Base-by-base conservation (phyloP, 768 basidiomycete genomes). In the Calocera cornea region DNA sequence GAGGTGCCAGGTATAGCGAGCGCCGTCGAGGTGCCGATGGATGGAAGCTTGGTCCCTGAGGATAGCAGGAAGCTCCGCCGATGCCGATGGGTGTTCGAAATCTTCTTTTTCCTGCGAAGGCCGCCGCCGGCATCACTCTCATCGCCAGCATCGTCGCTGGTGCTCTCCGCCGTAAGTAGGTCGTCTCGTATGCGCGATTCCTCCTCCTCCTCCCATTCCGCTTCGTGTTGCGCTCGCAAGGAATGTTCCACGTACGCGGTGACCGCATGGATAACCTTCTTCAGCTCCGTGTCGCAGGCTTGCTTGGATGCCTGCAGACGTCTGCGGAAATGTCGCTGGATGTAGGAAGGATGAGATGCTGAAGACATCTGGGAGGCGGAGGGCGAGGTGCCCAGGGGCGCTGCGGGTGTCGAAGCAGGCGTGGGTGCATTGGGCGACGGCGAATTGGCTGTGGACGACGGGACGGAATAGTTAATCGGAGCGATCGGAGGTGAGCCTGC, bases 281-380 rank as follows among this genome's bases (percentile, higher is more conserved):
- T 87, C 10, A 99, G 85, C 77, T 97, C 93, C 81, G 90, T 90
- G 84, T 99, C 93, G 81, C 95, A 99, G 71, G 91, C 90, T 64
- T 90, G 86, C 81, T 99, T 98, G 68, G 95, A 94, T 2, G 88
- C 89, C 79, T 87, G 89, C 77, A 98, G 86, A 68, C 97, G 87
- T 70, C 92, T 86, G 41, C 89, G 92, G 73, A 98, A 92, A 80
- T 97, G 95, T 66, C 92, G 86, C 69, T 90, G 83, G 70, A 97
- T 78, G 31, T 31, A 31, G 11, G 74, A 73, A 0, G 73, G 17
- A 11, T 67, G 36, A 29, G 27, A 34, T 16, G 60, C 24, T 24
- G 41, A 14, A 36, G 64, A 49, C 54, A 50, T 65, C 19, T 41
- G 16, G 17, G 65, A 67, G 63, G 64, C 65, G 47, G 68, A 68